Percentiles rank a stretch among this genome's conserved stretches.
Conservation (phyloP, 805 yeast species). For the Hemisphaericaspora nanyangensis region DNA sequence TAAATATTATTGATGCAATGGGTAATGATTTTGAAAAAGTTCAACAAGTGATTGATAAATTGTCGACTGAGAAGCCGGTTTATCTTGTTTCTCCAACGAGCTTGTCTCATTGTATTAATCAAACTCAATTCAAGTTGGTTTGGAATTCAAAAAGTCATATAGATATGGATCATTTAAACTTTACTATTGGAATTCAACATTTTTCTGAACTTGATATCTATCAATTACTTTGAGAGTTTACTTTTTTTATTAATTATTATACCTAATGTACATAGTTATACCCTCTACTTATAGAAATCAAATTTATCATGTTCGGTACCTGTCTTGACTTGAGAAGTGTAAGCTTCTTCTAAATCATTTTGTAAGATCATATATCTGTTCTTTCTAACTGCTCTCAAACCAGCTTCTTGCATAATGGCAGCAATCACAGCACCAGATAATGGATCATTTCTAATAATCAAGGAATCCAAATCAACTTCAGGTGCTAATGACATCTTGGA, state of each 20-base stretch:
- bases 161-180: constrained; percentile 74
- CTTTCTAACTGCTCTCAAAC: constrained; percentile 96
- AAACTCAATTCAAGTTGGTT: constrained; percentile 12
- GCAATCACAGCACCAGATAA: constrained; percentile 97
- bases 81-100: constrained; percentile 40
- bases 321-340: constrained; percentile 92
- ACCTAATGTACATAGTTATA: not conserved
- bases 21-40: constrained; percentile 36
- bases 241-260: constrained; percentile 1
- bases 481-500: constrained; percentile 98
- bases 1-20: constrained; percentile 45
- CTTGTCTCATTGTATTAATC: constrained; percentile 22
- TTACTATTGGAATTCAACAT: constrained; percentile 20
- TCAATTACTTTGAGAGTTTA: constrained; percentile 19
- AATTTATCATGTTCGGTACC: constrained; percentile 95
- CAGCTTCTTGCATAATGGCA: constrained; percentile 99
- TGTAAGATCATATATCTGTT: constrained; percentile 96
- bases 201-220: constrained; percentile 51
- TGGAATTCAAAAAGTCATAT: constrained; percentile 46
- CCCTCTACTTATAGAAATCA: constrained; percentile 80
- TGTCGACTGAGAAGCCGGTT: constrained; percentile 3
- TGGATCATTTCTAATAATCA: constrained; percentile 94
- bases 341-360: constrained; percentile 96
- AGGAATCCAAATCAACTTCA: constrained; percentile 92
- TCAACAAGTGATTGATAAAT: constrained; percentile 6